These are phyloP conservation scores for Dichotomopilus funicola DNA, from an alignment of 2,329 filamentous ascomycete genomes.

Conservation along the genomic window DNA sequence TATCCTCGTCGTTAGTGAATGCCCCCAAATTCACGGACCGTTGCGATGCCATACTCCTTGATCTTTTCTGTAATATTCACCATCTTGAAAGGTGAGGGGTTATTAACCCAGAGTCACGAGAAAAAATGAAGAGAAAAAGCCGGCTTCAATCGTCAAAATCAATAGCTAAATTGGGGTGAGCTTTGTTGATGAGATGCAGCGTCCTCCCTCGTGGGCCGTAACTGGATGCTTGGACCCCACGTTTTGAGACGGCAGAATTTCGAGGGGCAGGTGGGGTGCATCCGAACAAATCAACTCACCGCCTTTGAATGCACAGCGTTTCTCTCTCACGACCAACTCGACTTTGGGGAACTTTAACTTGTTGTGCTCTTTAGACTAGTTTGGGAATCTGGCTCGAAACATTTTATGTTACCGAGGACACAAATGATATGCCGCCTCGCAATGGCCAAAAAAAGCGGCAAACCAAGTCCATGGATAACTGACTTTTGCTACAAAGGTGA, in stretches of 20 bases:
- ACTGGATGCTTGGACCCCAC: slow-evolving; percentile 18
- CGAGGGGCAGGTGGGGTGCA: slow-evolving; percentile 18
- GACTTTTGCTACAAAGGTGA: no score
- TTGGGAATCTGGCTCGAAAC: no score
- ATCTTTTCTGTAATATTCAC: slow-evolving; percentile 99
- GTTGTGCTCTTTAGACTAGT: no score
- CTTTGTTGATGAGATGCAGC: slow-evolving; percentile 7
- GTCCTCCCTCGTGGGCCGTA: neutral
- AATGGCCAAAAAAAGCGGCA: no score
- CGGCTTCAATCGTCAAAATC: neutral
- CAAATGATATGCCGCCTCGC: no score
- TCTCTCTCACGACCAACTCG: no score
- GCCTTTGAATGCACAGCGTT: slow-evolving; percentile 6
- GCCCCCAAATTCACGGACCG: neutral
- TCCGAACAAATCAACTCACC: slow-evolving; percentile 9
- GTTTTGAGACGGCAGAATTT: slow-evolving; percentile 24
- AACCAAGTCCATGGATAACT: no score
- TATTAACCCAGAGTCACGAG: slow-evolving; percentile 14
- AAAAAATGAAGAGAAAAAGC: slow-evolving; percentile 2
- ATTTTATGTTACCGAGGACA: no score
- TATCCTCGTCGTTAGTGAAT: slow-evolving; percentile 33
- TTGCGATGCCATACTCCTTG: slow-evolving; percentile 68
- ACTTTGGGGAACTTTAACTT: no score
- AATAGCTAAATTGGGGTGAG: neutral
- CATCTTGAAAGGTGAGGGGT: slow-evolving; percentile 52